Evolutionary conservation across 768 basidiomycete genomes (phyloP).

Genomic region (Suillus tomentosus): DNA sequence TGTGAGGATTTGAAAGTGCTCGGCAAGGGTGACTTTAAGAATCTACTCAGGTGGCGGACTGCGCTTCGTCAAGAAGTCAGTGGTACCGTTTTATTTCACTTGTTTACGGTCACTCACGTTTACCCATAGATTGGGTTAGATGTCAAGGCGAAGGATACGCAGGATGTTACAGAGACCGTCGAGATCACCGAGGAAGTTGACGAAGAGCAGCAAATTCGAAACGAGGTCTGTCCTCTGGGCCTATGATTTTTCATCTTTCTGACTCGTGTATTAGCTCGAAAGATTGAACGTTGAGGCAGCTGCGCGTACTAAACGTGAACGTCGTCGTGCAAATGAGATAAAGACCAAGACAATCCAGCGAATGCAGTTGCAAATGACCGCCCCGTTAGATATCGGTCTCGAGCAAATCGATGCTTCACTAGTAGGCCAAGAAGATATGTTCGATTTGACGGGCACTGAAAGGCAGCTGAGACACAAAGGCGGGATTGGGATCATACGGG

Average conservation of each 20-base stretch:
- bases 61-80: slow-evolving; percentile 84
- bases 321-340: slow-evolving; percentile 85
- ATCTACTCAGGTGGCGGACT: slow-evolving; percentile 87
- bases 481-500: slow-evolving; percentile 39
- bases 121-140: slow-evolving; percentile 75
- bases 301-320: slow-evolving; percentile 74
- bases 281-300: slow-evolving; percentile 77
- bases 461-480: slow-evolving; percentile 43
- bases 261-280: slow-evolving; percentile 59
- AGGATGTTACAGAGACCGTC: slow-evolving; percentile 73
- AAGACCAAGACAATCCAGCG: slow-evolving; percentile 87
- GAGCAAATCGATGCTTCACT: slow-evolving; percentile 79
- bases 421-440: slow-evolving; percentile 81
- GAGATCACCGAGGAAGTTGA: slow-evolving; percentile 71
- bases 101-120: slow-evolving; percentile 11
- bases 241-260: slow-evolving; percentile 13
- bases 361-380: slow-evolving; percentile 97
- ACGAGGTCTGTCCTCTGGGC: slow-evolving; percentile 62
- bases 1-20: slow-evolving; percentile 93
- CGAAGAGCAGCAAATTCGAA: slow-evolving; percentile 86
- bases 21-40: slow-evolving; percentile 97
- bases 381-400: slow-evolving; percentile 93
- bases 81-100: slow-evolving; percentile 7
- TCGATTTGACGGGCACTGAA: slow-evolving; percentile 75
- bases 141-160: slow-evolving; percentile 67